phyloP scores from a whole-genome alignment of 2,329 filamentous ascomycete genomes.

The Exophiala sideris region DNA sequence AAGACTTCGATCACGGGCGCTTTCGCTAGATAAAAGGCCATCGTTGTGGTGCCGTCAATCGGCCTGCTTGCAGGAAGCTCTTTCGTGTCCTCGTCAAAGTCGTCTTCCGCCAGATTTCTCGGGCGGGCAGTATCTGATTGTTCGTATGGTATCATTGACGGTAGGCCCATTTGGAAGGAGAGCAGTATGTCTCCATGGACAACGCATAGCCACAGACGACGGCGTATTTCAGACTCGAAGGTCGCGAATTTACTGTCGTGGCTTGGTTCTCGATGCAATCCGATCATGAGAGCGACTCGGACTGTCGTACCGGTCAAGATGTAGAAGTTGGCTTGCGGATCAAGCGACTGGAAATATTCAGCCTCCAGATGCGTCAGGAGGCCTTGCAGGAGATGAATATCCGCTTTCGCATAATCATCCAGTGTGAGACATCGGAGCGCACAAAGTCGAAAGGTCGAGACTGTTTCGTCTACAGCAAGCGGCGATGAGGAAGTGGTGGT shows the following conservation, averaged over 20 bases:
- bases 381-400: slow-evolving; percentile 1
- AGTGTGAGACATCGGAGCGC: background rate
- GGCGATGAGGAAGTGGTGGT: background rate
- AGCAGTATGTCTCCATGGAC: slow-evolving; percentile 2
- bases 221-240: background rate
- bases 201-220: background rate
- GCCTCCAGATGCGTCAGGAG: background rate
- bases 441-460: background rate
- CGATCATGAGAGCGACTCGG: background rate
- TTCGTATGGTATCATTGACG: background rate
- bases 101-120: background rate
- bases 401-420: background rate
- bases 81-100: slow-evolving; percentile 1
- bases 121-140: background rate
- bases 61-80: background rate
- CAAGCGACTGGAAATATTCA: background rate
- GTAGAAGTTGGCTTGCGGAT: slow-evolving; percentile 2
- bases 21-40: slow-evolving; percentile 1
- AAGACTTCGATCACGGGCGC: background rate
- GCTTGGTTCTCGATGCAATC: background rate
- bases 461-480: background rate
- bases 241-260: background rate
- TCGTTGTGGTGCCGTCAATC: background rate
- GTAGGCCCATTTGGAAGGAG: slow-evolving; percentile 1
- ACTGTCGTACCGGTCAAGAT: slow-evolving; percentile 1